phyloP scores from a whole-genome alignment of 2,329 filamentous ascomycete genomes.

The Eurotiales sp. region DNA sequence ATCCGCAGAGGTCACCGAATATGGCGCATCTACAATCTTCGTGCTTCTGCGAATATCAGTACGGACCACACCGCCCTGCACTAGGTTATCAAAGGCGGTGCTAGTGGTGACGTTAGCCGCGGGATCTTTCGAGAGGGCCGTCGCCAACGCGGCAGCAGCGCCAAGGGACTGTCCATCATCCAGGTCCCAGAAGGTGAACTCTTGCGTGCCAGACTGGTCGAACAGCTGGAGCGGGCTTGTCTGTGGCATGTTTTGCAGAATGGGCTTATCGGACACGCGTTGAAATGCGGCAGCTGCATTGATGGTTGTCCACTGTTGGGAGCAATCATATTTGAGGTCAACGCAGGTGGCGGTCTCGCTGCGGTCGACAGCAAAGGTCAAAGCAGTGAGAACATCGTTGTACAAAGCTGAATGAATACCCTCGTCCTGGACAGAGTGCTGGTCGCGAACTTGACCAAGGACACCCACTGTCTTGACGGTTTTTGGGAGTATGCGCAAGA shows the following conservation, averaged over 20 bases:
- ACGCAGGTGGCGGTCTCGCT: slow-evolving; percentile 61
- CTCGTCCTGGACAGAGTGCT: slow-evolving; percentile 68
- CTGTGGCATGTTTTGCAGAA: slow-evolving; percentile 33
- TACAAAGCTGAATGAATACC: slow-evolving; percentile 82
- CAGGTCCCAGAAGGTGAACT: slow-evolving; percentile 92
- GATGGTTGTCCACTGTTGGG: slow-evolving; percentile 59
- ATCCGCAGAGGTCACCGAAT: slow-evolving; percentile 74
- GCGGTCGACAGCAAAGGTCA: slow-evolving; percentile 72
- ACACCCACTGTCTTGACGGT: slow-evolving; percentile 75
- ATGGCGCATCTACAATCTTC: slow-evolving; percentile 80
- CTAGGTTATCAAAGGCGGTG: slow-evolving; percentile 59
- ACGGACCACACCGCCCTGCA: slow-evolving; percentile 72
- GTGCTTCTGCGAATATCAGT: slow-evolving; percentile 81
- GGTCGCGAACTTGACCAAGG: slow-evolving; percentile 79
- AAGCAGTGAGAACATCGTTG: slow-evolving; percentile 81
- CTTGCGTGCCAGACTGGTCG: slow-evolving; percentile 58
- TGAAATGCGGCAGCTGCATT: slow-evolving; percentile 44
- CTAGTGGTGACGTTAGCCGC: slow-evolving; percentile 59
- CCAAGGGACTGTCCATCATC: slow-evolving; percentile 67
- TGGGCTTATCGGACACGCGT: slow-evolving; percentile 39
- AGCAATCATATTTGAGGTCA: slow-evolving; percentile 87
- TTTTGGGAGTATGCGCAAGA: slow-evolving; percentile 74
- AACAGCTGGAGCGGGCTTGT: slow-evolving; percentile 50
- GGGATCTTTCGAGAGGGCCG: slow-evolving; percentile 59
- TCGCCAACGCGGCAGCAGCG: slow-evolving; percentile 60